Evolutionary conservation across 352 stramenopile species (phyloP), one percentile per base, ranked within the genome.

Genomic region (Pythium chondricola): DNA sequence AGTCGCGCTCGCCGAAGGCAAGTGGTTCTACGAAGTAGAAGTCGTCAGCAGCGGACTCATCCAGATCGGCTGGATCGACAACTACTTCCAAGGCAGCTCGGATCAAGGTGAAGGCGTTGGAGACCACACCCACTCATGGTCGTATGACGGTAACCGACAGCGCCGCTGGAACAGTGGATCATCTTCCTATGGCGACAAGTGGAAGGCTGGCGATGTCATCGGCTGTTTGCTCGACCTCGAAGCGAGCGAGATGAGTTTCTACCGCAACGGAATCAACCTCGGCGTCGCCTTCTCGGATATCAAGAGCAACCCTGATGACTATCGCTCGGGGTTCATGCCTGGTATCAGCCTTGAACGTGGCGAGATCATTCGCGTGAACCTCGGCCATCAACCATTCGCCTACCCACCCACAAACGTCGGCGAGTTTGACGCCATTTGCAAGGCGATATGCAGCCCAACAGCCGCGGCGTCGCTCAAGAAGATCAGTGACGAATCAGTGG

Each of bases 1-100:
- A 3, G 71, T 93, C 16, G 73, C 75, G 1, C 52, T 95, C 0
- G 86, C 87, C 33, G 48, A 58, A 42, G 88, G 88, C 0, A 95
- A 94, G 46, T 97, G 90, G 90, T 97, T 97, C 58, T 97, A 97
- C 47, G 90, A 97, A 61, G 84, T 97, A 26, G 79, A 94, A 43
- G 70, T 97, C 2, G 72, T 95, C 20, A 94, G 83, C 7, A 91
- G 80, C 33, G 89, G 90, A 10, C 65, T 96, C 39, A 96, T 97
- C 55, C 90, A 97, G 61, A 85, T 97, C 21, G 90, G 90, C 7
- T 97, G 89, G 89, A 95, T 92, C 25, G 88, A 97, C 55, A 70
- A 72, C 16, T 87, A 93, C 45, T 97, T 95, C 49, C 74, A 95
- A 54, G 90, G 88, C 6, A 95, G 76, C 41, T 95, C 86, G 6